These are phyloP conservation scores for Diaporthe eres DNA, from an alignment of 2,329 filamentous ascomycete species.

Conservation along the genomic window DNA sequence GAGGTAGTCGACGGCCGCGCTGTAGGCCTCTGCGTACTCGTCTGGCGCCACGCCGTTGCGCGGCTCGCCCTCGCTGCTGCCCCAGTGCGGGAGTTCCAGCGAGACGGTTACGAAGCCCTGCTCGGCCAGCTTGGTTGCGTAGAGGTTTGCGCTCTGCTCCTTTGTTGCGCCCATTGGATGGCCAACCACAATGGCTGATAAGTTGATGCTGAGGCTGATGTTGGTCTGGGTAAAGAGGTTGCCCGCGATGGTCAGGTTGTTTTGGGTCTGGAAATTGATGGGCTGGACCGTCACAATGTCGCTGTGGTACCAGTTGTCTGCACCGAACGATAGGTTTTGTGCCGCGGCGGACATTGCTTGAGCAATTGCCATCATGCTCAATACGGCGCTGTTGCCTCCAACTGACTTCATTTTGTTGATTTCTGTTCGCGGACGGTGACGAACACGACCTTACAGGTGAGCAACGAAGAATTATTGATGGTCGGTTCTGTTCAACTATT, in stretches of 20 bases:
- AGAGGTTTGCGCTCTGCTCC: constrained; percentile 15
- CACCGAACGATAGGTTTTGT: constrained; percentile 11
- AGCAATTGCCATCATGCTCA: background rate
- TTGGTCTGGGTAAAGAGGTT: constrained; percentile 14
- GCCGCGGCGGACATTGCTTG: background rate
- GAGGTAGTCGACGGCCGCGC: constrained; percentile 4
- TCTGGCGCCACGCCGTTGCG: background rate
- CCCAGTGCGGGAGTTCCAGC: constrained; percentile 11
- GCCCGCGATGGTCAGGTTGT: constrained; percentile 1
- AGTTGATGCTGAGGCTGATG: background rate
- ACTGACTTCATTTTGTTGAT: background rate
- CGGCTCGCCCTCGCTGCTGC: background rate
- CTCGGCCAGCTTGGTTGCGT: constrained; percentile 16
- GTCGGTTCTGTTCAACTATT: background rate
- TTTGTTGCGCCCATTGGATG: background rate
- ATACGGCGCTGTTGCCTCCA: background rate
- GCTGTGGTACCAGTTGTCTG: constrained; percentile 15
- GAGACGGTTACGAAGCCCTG: constrained; percentile 12
- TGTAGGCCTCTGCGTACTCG: constrained; percentile 13
- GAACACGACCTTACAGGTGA: background rate
- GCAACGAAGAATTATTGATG: background rate
- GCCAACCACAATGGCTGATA: background rate
- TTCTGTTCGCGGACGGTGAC: background rate
- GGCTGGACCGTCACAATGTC: constrained; percentile 7
- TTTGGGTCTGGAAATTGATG: constrained; percentile 4